Evolutionary conservation across 2,329 filamentous ascomycete species (phyloP), one percentile per base, ranked within the genome.

Genomic region (Berkeleyomyces basicola): DNA sequence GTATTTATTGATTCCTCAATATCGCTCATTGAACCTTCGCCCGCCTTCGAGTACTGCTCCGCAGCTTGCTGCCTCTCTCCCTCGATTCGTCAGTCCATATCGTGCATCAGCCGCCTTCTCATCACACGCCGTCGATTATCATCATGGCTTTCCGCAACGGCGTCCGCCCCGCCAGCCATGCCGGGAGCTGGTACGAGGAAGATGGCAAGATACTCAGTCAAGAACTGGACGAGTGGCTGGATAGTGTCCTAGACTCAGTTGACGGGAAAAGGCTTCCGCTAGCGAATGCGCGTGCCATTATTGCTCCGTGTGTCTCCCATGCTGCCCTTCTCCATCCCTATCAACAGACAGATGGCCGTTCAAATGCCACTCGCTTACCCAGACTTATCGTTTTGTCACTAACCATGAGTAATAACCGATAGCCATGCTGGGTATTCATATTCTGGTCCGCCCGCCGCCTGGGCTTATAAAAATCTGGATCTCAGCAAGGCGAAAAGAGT

Each of bases 401-500:
- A 63, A 59, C 51, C 36, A 36, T 39, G 33, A 39, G 33, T n/a
- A 37, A 31, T 9, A 7, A 16, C 59, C 0, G 7, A 39, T 68
- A 96, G 92, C 65, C 93, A 99, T 73, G 93, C 93, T 65, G 93
- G 93, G 65, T 99, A 96, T 75, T 77, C 82, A 1, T 97, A 92
- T 77, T 99, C 93, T 3, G 93, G 93, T 6, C 82, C 85, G 46
- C 92, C 90, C 67, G 93, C 93, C 51, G 93, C 91, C 51, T 97
- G 90, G 85, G 93, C 93, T 7, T 99, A 97, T 75, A 93, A 89
- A 73, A 82, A 82, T 5, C 84, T 95, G 59, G 90, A 97, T 72
- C 79, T 97, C 63, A 85, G 83, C 65, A 82, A 83, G 65, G 86
- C 85, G 33, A 95, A 95, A 74, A 86, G 90, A 2, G 82, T 99